These are phyloP conservation scores for Pseudocercospora eumusae DNA, from an alignment of 2,329 filamentous ascomycete species.

Conservation along the genomic window DNA sequence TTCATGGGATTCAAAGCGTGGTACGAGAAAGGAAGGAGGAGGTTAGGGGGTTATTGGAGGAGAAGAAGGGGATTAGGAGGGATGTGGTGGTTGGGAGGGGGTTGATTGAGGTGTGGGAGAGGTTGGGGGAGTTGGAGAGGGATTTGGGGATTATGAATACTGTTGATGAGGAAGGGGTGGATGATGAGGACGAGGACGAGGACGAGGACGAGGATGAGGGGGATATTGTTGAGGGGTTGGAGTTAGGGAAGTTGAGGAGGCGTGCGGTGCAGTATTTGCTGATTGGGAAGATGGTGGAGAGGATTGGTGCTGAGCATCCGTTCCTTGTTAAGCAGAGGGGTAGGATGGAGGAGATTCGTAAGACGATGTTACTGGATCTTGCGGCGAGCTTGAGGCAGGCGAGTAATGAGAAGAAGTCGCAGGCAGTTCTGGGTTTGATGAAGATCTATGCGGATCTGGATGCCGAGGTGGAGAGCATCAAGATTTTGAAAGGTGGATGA, in stretches of 20 bases:
- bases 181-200: conserved; percentile 32
- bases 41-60: conserved; percentile 62
- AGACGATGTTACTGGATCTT: conserved; percentile 66
- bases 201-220: conserved; percentile 37
- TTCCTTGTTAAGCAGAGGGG: conserved; percentile 61
- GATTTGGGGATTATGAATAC: conserved; percentile 61
- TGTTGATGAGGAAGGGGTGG: conserved; percentile 36
- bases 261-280: conserved; percentile 61
- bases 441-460: conserved; percentile 63
- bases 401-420: conserved; percentile 44
- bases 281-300: conserved; percentile 54
- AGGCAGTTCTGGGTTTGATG: conserved; percentile 58
- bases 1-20: conserved; percentile 69
- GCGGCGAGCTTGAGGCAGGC: conserved; percentile 63
- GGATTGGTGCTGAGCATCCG: conserved; percentile 60
- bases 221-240: conserved; percentile 38
- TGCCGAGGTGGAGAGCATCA: conserved; percentile 61
- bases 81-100: conserved; percentile 63
- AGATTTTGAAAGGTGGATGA: conserved; percentile 52
- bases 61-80: conserved; percentile 65
- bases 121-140: conserved; percentile 64
- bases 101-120: conserved; percentile 67
- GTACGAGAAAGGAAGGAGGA: conserved; percentile 67
- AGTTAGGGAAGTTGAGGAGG: conserved; percentile 52
- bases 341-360: conserved; percentile 59